Conservation (phyloP, 345 rosid genomes). For the Cardamine resedifolia region DNA sequence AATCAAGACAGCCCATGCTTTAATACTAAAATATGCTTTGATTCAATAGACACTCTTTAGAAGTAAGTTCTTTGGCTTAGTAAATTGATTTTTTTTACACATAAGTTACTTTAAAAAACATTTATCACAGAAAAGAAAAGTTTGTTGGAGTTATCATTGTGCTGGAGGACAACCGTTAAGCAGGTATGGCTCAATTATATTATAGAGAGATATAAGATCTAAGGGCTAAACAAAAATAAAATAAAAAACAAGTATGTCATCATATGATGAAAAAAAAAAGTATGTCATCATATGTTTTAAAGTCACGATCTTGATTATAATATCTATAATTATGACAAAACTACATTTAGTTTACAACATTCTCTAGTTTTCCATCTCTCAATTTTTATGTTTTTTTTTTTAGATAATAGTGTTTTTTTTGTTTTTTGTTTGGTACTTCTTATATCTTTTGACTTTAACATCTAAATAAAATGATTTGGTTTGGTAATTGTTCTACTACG, state of each 20-base stretch:
- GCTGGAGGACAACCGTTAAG: constrained; percentile 6
- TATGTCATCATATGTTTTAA: not conserved
- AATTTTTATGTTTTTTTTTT: too few species aligned
- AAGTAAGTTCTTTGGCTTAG: not conserved
- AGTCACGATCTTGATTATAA: not conserved
- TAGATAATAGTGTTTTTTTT: not conserved
- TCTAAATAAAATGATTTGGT: not conserved
- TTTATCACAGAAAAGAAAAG: constrained; percentile 2
- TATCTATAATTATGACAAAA: not conserved
- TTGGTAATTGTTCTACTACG: not conserved
- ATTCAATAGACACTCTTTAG: not conserved
- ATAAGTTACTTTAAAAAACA: not conserved
- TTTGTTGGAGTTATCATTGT: constrained; percentile 25
- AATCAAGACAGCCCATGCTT: constrained; percentile 29
- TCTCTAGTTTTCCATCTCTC: not conserved
- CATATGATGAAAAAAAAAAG: not conserved
- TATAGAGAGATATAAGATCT: not conserved
- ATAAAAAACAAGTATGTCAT: not conserved
- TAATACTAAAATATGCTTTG: not conserved
- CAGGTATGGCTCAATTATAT: constrained; percentile 20
- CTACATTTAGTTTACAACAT: not conserved
- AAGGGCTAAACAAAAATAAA: not conserved
- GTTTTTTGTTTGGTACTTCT: not conserved
- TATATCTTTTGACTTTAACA: not conserved
- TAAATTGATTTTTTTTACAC: not conserved